Percentiles rank a stretch among this genome's conserved stretches.
phyloP scores from a whole-genome alignment of 768 basidiomycete species.

The Solioccasus polychromus region DNA sequence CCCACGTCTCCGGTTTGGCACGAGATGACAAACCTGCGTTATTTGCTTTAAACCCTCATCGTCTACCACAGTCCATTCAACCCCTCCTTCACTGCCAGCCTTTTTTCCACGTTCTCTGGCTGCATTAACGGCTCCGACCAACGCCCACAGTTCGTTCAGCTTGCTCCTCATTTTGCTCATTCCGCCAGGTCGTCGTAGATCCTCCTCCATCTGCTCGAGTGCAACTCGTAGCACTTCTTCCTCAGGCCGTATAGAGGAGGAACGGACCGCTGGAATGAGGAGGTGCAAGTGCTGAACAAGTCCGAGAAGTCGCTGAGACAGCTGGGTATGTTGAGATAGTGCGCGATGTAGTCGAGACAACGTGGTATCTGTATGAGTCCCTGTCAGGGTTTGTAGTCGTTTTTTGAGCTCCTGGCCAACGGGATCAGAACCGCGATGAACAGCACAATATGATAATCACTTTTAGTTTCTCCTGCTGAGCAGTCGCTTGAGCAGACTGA shows the following conservation, averaged over 20 bases:
- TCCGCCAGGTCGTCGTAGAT: slow-evolving; percentile 52
- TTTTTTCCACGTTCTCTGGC: slow-evolving; percentile 51
- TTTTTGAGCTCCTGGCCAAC: slow-evolving; percentile 58
- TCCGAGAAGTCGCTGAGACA: slow-evolving; percentile 65
- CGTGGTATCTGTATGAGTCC: slow-evolving; percentile 64
- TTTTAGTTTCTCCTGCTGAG: slow-evolving; percentile 66
- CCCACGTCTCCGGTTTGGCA: neutral
- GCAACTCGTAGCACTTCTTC: slow-evolving; percentile 72
- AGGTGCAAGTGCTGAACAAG: slow-evolving; percentile 77
- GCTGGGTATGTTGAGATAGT: slow-evolving; percentile 59
- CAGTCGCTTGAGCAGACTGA: slow-evolving; percentile 61
- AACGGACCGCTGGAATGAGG: slow-evolving; percentile 72
- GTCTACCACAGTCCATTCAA: slow-evolving; percentile 84
- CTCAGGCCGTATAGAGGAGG: slow-evolving; percentile 71
- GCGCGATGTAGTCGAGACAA: slow-evolving; percentile 65
- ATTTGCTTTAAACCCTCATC: slow-evolving; percentile 80
- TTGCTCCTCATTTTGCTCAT: slow-evolving; percentile 65
- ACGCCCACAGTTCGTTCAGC: slow-evolving; percentile 82
- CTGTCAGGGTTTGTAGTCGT: slow-evolving; percentile 57
- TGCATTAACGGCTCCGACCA: slow-evolving; percentile 68
- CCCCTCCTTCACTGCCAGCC: slow-evolving; percentile 36
- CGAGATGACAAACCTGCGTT: slow-evolving; percentile 50
- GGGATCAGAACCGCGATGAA: slow-evolving; percentile 5
- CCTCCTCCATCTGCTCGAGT: slow-evolving; percentile 74
- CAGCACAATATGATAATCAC: slow-evolving; percentile 25